Evolutionary conservation across 2,329 filamentous ascomycete species (phyloP).

Genomic region (Apiospora koreana): DNA sequence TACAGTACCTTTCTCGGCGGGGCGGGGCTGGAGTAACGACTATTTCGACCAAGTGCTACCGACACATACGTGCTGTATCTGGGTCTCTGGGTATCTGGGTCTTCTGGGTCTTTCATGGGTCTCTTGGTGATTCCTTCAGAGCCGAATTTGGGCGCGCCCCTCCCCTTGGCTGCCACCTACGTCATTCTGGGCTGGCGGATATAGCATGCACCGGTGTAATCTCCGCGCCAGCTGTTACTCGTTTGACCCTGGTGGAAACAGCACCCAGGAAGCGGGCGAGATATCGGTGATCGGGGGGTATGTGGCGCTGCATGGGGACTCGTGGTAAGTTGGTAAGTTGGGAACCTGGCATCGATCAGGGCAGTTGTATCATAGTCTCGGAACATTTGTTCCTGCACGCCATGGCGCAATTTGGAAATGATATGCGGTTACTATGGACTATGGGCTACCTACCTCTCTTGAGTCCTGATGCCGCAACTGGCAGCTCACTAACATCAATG

Average conservation of each 20-base stretch:
- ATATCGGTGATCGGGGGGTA: not conserved
- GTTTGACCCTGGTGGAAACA: not conserved
- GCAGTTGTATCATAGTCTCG: not conserved
- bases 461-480: not conserved
- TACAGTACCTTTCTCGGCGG: not conserved
- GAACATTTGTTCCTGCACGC: slow-evolving; percentile 8
- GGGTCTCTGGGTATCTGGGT: not conserved
- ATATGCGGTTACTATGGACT: not conserved
- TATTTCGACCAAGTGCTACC: not conserved
- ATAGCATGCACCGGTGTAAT: not conserved
- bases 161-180: slow-evolving; percentile 13
- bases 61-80: not conserved
- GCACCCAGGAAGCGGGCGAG: not conserved
- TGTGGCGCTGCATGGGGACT: not conserved
- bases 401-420: not conserved
- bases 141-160: not conserved
- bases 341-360: not conserved
- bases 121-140: not conserved
- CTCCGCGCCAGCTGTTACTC: not conserved
- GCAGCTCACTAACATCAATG: not conserved
- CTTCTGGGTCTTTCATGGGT: no score
- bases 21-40: not conserved
- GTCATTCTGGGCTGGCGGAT: slow-evolving; percentile 10
- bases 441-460: no score
- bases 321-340: not conserved